Percentiles rank a stretch among this genome's conserved stretches.
These are phyloP conservation scores for Pontederia crassipes DNA, from an alignment of 176 grass and related monocot species.

Conservation along the genomic window DNA sequence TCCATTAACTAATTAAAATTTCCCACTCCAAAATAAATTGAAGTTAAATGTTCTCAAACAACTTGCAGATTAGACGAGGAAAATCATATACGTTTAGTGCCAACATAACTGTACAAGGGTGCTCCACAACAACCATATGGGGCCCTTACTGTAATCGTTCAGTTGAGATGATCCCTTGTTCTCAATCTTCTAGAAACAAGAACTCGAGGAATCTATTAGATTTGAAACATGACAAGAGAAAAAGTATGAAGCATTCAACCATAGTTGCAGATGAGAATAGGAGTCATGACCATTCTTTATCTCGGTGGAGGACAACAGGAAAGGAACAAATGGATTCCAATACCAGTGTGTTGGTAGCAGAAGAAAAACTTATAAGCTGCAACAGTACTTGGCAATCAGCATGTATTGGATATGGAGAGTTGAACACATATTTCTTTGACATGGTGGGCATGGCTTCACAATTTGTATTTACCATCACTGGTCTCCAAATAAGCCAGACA, in stretches of 20 bases:
- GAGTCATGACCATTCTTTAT: conserved; percentile 18
- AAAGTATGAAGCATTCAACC: neutral
- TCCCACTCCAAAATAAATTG: neutral
- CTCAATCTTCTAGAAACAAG: conserved; percentile 44
- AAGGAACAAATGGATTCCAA: conserved; percentile 32
- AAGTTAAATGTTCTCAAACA: conserved; percentile 9
- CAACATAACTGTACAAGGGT: conserved; percentile 55
- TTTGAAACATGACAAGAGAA: conserved; percentile 6
- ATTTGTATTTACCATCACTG: conserved; percentile 42
- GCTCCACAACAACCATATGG: conserved; percentile 40
- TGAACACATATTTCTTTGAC: conserved; percentile 72
- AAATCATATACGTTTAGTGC: conserved; percentile 56
- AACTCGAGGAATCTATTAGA: conserved; percentile 47
- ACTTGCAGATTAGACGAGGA: conserved; percentile 75
- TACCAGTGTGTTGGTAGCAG: conserved; percentile 6
- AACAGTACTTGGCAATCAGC: conserved; percentile 59
- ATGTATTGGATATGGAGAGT: conserved; percentile 50
- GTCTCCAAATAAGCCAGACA: conserved; percentile 28
- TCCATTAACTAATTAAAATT: neutral
- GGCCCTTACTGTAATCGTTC: conserved; percentile 71
- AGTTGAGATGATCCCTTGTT: conserved; percentile 63
- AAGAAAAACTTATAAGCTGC: conserved; percentile 50
- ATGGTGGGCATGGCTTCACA: conserved; percentile 45
- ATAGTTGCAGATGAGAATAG: conserved; percentile 23
- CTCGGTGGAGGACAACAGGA: conserved; percentile 13